These are phyloP conservation scores for Pseudogymnoascus sp. DNA, from an alignment of 2,329 filamentous ascomycete genomes.

Conservation along the genomic window DNA sequence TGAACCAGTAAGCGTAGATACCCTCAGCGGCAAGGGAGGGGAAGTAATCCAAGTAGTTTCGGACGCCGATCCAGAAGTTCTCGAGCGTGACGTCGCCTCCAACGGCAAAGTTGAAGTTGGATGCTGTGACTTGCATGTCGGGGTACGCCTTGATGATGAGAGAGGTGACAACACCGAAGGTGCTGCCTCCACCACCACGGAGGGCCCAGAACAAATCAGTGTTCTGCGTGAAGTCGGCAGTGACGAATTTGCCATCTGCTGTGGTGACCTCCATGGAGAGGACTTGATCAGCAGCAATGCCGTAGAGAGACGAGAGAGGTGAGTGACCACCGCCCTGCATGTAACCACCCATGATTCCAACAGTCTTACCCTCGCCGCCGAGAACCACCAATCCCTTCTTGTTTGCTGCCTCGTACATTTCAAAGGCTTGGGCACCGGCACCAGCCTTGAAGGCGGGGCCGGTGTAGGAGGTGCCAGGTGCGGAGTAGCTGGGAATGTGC, in stretches of 20 bases:
- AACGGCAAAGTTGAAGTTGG: conserved; percentile 41
- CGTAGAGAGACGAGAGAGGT: conserved; percentile 45
- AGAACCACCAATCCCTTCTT: conserved; percentile 44
- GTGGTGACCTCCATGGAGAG: conserved; percentile 52
- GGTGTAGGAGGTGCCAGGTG: conserved; percentile 37
- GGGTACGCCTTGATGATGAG: conserved; percentile 49
- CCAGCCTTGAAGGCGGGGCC: conserved; percentile 50
- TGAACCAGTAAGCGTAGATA: conserved; percentile 26
- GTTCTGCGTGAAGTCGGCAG: conserved; percentile 45
- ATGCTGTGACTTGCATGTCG: conserved; percentile 32
- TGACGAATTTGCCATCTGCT: conserved; percentile 42
- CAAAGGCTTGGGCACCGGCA: conserved; percentile 42
- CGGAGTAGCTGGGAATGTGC: conserved; percentile 38
- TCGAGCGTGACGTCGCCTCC: conserved; percentile 41
- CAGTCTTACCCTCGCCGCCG: conserved; percentile 48
- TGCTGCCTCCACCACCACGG: conserved; percentile 51
- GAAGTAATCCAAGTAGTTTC: conserved; percentile 42
- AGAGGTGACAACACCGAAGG: conserved; percentile 53
- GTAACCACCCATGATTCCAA: conserved; percentile 47
- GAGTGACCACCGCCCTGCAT: conserved; percentile 57
- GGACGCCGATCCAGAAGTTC: conserved; percentile 45
- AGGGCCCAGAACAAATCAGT: conserved; percentile 59
- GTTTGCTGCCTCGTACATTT: conserved; percentile 38
- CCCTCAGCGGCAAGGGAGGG: conserved; percentile 33
- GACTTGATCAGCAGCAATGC: conserved; percentile 55